A percentile compares a stretch with the other conserved stretches of the same genome.
These are phyloP conservation scores for Euryodendron excelsum DNA, from an alignment of 148 eudicot species.

Conservation along the genomic window DNA sequence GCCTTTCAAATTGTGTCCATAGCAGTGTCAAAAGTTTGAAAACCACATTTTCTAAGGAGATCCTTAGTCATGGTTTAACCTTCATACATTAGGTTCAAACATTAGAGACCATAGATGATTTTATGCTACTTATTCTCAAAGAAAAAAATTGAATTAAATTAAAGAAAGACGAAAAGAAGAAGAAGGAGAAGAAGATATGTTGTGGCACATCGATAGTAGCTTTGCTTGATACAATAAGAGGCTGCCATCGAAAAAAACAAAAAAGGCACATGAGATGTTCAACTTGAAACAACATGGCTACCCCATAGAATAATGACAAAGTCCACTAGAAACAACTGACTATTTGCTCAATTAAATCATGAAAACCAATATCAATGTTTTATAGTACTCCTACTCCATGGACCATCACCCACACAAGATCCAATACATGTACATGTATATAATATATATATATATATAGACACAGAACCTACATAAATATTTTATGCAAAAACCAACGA, in stretches of 20 bases:
- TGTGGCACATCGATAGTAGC: neutral
- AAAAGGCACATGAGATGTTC: neutral
- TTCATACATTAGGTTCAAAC: too few species aligned
- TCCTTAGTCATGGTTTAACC: too few species aligned
- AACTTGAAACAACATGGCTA: conserved; percentile 7
- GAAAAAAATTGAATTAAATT: too few species aligned
- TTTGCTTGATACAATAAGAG: neutral
- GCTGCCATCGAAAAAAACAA: neutral
- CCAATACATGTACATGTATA: neutral
- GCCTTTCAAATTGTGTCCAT: too few species aligned
- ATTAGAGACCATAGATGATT: too few species aligned
- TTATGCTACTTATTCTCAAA: too few species aligned
- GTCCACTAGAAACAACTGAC: conserved; percentile 7
- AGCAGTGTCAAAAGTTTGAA: too few species aligned
- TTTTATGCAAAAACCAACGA: neutral
- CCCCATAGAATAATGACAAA: conserved; percentile 11
- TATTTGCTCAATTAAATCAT: neutral
- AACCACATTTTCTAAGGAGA: too few species aligned
- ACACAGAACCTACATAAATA: neutral
- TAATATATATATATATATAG: too few species aligned
- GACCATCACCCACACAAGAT: neutral
- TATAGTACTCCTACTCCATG: neutral
- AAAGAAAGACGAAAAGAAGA: too few species aligned
- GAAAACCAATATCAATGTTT: neutral
- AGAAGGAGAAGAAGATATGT: too few species aligned